Evolutionary conservation across 2,329 filamentous ascomycete species (phyloP).

Genomic region (Cercospora sp.): DNA sequence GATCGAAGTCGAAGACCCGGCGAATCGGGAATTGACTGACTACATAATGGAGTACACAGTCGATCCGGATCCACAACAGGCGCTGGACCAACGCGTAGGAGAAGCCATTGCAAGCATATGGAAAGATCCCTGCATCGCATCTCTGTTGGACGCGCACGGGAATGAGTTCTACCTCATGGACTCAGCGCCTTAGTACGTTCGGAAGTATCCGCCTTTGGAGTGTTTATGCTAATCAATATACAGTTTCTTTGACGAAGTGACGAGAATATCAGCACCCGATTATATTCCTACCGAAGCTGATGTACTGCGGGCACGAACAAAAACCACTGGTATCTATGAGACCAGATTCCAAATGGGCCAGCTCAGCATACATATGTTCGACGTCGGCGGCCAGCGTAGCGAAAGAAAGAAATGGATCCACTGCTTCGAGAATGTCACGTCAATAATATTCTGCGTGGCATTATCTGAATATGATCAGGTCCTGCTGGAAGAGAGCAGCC

Average conservation of each 20-base stretch:
- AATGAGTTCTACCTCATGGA: constrained; percentile 99
- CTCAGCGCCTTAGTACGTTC: constrained; percentile 83
- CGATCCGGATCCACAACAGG: constrained; percentile 83
- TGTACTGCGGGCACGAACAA: constrained; percentile 90
- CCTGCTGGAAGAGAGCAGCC: constrained; percentile 91
- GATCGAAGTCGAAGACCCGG: constrained; percentile 71
- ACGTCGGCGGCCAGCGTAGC: constrained; percentile 94
- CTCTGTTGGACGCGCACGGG: constrained; percentile 78
- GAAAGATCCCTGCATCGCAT: constrained; percentile 81
- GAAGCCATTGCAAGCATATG: constrained; percentile 83
- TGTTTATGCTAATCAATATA: constrained; percentile 7
- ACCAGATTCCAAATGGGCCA: constrained; percentile 98
- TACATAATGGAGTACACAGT: constrained; percentile 86
- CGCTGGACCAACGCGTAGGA: constrained; percentile 77
- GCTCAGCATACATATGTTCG: constrained; percentile 99
- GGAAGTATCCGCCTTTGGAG: constrained; percentile 10
- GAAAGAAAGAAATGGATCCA: constrained; percentile 99
- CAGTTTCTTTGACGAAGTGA: constrained; percentile 94
- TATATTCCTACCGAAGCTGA: constrained; percentile 95
- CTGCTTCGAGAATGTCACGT: constrained; percentile 99
- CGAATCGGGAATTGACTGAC: constrained; percentile 71
- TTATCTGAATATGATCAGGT: constrained; percentile 98
- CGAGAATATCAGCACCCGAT: constrained; percentile 76
- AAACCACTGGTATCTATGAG: constrained; percentile 98
- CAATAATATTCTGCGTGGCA: constrained; percentile 98